Conservation (phyloP, 2,329 filamentous ascomycete genomes). For the Ophiostoma angusticollis region DNA sequence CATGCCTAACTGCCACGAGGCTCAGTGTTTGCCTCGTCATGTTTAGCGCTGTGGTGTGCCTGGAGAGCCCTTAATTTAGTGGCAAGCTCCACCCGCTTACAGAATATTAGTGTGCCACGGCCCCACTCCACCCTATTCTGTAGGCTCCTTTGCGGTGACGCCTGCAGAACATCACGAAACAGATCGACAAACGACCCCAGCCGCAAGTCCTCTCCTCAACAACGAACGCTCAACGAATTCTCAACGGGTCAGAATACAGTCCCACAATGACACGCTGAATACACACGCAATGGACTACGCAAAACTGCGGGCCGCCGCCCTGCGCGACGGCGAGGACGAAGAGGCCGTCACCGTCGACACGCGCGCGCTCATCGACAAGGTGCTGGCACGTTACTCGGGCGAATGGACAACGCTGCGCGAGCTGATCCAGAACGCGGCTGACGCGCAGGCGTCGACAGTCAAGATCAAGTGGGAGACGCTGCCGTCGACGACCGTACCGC, state of each 20-base stretch:
- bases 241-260: background rate
- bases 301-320: slow-evolving; percentile 71
- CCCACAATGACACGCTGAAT: background rate
- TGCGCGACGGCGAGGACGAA: slow-evolving; percentile 77
- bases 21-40: no score
- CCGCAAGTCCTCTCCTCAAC: no score
- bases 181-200: no score
- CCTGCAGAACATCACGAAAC: no score
- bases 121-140: no score
- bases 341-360: slow-evolving; percentile 98
- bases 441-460: slow-evolving; percentile 82
- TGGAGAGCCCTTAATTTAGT: no score
- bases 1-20: no score
- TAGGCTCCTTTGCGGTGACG: no score
- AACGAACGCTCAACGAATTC: no score
- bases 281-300: slow-evolving; percentile 50
- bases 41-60: no score
- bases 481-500: slow-evolving; percentile 66
- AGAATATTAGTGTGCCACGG: no score
- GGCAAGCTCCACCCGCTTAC: no score
- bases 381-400: slow-evolving; percentile 87
- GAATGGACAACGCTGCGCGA: slow-evolving; percentile 88
- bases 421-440: slow-evolving; percentile 95
- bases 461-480: slow-evolving; percentile 85
- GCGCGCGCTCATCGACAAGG: slow-evolving; percentile 91